phyloP scores from a whole-genome alignment of 257 asterid genomes.

The Datura wrightii region DNA sequence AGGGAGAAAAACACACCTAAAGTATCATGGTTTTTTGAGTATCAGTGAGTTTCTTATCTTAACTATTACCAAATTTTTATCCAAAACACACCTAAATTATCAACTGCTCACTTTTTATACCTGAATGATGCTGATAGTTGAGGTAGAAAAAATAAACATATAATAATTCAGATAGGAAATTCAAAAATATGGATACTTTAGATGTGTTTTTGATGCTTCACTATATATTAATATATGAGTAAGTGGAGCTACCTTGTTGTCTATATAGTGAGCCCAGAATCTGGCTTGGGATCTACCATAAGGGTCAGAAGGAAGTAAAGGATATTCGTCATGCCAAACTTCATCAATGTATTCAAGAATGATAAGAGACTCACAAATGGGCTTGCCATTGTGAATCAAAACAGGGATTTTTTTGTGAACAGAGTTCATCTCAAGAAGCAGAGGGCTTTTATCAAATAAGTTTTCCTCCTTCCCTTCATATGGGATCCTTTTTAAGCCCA shows the following conservation, averaged over 20 bases:
- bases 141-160: too few relatives aligned
- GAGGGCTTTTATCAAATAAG: not conserved
- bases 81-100: too few relatives aligned
- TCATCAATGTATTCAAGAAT: conserved; percentile 12
- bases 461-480: conserved; percentile 21
- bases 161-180: too few relatives aligned
- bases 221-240: too few relatives aligned
- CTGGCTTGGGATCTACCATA: conserved; percentile 31
- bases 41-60: too few relatives aligned
- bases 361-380: conserved; percentile 29
- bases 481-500: conserved; percentile 18
- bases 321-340: conserved; percentile 27
- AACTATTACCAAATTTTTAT: too few relatives aligned
- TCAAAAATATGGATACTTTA: too few relatives aligned
- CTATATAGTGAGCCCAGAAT: conserved; percentile 32
- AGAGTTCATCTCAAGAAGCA: conserved; percentile 26
- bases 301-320: conserved; percentile 26
- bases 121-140: too few relatives aligned
- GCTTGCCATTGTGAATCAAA: conserved; percentile 26
- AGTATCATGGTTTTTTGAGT: too few relatives aligned
- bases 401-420: conserved; percentile 27
- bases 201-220: too few relatives aligned
- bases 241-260: not conserved
- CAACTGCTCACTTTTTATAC: too few relatives aligned
- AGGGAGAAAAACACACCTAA: too few relatives aligned